Conservation (phyloP, 257 asterid species). For the Salvia miltiorrhiza region DNA sequence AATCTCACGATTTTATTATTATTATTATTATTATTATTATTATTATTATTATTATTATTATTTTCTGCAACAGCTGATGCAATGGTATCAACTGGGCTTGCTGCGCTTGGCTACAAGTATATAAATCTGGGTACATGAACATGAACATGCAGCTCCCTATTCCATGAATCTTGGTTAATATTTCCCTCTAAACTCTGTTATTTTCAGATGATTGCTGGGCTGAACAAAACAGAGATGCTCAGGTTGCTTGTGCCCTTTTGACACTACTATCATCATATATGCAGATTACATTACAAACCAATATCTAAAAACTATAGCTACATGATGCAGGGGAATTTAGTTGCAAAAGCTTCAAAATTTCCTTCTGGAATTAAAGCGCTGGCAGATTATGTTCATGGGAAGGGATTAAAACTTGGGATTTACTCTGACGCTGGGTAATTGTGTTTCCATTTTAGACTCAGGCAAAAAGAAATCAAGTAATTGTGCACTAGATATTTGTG, state of each 20-base stretch:
- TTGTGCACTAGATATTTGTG: background rate
- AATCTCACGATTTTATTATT: background rate
- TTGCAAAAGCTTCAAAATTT: conserved; percentile 59
- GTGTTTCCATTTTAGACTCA: background rate
- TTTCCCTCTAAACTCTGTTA: too few species aligned
- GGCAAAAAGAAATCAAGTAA: background rate
- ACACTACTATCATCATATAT: background rate
- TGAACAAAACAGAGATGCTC: conserved; percentile 68
- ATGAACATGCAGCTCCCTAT: background rate
- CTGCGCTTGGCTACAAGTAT: conserved; percentile 61
- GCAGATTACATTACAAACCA: background rate
- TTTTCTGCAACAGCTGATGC: conserved; percentile 67
- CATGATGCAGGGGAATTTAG: conserved; percentile 60
- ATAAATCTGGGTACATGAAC: conserved; percentile 54
- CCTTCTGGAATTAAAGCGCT: conserved; percentile 90
- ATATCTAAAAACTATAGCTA: background rate
- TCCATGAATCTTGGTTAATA: too few species aligned
- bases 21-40: background rate
- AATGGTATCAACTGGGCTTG: conserved; percentile 68
- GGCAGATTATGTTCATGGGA: conserved; percentile 82
- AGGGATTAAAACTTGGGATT: conserved; percentile 83
- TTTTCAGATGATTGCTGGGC: conserved; percentile 95
- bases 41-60: too few species aligned
- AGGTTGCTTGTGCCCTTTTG: conserved; percentile 28
- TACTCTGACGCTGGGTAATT: conserved; percentile 87